These are phyloP conservation scores for Raffaelea albimanens DNA, from an alignment of 2,329 filamentous ascomycete species.

Conservation along the genomic window DNA sequence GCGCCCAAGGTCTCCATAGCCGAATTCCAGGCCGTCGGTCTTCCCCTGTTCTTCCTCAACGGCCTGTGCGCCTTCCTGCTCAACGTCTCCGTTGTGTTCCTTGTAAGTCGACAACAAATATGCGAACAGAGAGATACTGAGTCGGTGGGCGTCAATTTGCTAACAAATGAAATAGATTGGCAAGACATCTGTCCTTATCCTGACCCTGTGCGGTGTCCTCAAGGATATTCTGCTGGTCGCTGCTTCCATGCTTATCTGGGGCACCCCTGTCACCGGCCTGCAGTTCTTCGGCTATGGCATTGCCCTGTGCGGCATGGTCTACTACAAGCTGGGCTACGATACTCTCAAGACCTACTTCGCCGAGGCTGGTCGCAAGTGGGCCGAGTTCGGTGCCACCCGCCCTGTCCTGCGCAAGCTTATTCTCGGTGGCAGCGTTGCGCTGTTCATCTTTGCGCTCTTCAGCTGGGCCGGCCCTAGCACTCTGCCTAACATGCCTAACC, in stretches of 20 bases:
- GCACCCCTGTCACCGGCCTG: conserved; percentile 61
- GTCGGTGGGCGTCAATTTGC: conserved; percentile 10
- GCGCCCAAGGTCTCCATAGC: conserved; percentile 58
- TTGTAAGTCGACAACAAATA: conserved; percentile 47
- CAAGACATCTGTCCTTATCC: conserved; percentile 76
- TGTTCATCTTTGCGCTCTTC: conserved; percentile 62
- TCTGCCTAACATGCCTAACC: conserved; percentile 2
- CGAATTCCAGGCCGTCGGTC: conserved; percentile 65
- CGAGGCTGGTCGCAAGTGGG: conserved; percentile 69
- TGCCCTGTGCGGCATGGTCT: conserved; percentile 67
- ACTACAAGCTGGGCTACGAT: conserved; percentile 79
- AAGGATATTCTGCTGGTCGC: conserved; percentile 79
- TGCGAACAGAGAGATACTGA: background rate
- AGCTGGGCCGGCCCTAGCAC: conserved; percentile 23
- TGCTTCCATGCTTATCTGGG: conserved; percentile 75
- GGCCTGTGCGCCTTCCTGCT: conserved; percentile 70
- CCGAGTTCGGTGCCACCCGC: conserved; percentile 70
- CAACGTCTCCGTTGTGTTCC: conserved; percentile 77
- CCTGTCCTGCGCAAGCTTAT: conserved; percentile 71
- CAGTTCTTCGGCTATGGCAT: conserved; percentile 81
- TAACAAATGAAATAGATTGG: conserved; percentile 51
- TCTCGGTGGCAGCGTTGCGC: conserved; percentile 53
- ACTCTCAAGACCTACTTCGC: conserved; percentile 71
- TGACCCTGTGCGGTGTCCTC: conserved; percentile 78
- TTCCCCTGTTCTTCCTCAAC: conserved; percentile 64